Conservation (phyloP, 208 protist genomes). For the Pavlovales sp. region DNA sequence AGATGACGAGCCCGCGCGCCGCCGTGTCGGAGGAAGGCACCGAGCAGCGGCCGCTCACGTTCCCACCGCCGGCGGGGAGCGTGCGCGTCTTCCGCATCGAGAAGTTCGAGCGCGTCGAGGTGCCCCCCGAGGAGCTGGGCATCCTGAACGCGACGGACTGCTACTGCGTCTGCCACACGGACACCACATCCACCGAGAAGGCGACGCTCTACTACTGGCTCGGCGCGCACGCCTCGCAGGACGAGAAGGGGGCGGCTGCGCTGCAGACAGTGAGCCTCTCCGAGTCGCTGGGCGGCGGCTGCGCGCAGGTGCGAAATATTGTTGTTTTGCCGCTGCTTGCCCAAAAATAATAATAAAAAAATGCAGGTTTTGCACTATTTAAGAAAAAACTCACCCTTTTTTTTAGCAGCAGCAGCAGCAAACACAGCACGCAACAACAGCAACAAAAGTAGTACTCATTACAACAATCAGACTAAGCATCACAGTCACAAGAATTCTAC, state of each 20-base stretch:
- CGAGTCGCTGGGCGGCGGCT: conserved; percentile 34
- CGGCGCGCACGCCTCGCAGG: conserved; percentile 40
- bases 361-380: too few species aligned
- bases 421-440: too few species aligned
- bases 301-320: conserved; percentile 49
- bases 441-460: too few species aligned
- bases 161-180: conserved; percentile 56
- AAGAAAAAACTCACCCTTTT: too few species aligned
- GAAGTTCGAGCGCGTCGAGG: conserved; percentile 43
- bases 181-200: not conserved
- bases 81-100: conserved; percentile 45
- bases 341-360: too few species aligned
- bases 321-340: too few species aligned
- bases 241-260: conserved; percentile 49
- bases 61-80: too few species aligned
- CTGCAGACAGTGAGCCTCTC: conserved; percentile 43
- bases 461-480: too few species aligned
- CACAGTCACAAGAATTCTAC: too few species aligned
- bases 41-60: not conserved
- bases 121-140: conserved; percentile 35
- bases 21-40: not conserved
- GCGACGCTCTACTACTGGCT: conserved; percentile 53
- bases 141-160: conserved; percentile 43
- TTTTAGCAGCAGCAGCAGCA: too few species aligned
- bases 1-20: too few species aligned